Conservation (phyloP, 495 filamentous ascomycete species). For the Penicillium salamii region DNA sequence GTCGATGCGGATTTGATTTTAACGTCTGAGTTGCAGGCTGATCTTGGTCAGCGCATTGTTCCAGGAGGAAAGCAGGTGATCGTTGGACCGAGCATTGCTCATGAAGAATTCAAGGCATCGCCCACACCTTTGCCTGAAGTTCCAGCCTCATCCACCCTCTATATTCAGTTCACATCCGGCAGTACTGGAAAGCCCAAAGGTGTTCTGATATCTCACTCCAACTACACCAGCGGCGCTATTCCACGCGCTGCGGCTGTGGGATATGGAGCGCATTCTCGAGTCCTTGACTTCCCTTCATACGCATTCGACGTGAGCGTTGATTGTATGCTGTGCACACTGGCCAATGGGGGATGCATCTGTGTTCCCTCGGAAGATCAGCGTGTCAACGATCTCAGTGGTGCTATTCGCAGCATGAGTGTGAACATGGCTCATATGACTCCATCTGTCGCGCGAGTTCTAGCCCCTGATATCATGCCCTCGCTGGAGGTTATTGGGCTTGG, state of each 20-base stretch:
- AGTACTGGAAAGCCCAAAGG: slow-evolving; percentile 43
- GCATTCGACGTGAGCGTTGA: slow-evolving; percentile 55
- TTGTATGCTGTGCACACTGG: slow-evolving; percentile 54
- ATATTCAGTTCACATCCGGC: slow-evolving; percentile 38
- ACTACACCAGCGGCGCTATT: slow-evolving; percentile 17
- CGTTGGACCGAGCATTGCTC: not conserved
- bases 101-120: not conserved
- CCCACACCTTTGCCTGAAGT: slow-evolving; percentile 1
- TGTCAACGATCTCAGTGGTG: slow-evolving; percentile 18
- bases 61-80: not conserved
- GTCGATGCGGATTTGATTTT: slow-evolving; percentile 18
- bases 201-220: slow-evolving; percentile 38
- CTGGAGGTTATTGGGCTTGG: slow-evolving; percentile 21
- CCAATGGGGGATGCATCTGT: slow-evolving; percentile 35
- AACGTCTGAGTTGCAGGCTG: not conserved
- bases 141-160: not conserved
- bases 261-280: slow-evolving; percentile 22
- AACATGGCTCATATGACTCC: slow-evolving; percentile 28
- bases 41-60: not conserved
- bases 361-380: slow-evolving; percentile 34
- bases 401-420: slow-evolving; percentile 17
- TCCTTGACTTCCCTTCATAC: slow-evolving; percentile 59
- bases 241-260: not conserved
- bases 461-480: slow-evolving; percentile 15
- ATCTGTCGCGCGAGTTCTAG: slow-evolving; percentile 19